Percentiles rank a stretch among this genome's conserved stretches.
phyloP scores from a whole-genome alignment of 1,284 basidiomycete species.

The Tranzscheliella williamsii region DNA sequence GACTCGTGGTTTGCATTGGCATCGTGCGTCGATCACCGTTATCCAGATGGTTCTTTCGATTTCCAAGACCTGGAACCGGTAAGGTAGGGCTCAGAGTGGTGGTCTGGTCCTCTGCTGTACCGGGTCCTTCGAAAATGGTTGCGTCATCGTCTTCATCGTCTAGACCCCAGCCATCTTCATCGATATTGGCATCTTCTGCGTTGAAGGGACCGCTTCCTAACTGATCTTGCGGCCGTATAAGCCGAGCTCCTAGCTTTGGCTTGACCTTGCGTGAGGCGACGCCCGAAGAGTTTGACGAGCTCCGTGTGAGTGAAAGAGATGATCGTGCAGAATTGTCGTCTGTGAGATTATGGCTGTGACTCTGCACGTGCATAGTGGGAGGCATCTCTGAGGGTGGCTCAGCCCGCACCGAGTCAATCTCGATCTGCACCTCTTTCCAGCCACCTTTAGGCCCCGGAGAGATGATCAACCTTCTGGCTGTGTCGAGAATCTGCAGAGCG shows the following conservation, averaged over 20 bases:
- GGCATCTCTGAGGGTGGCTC: background rate
- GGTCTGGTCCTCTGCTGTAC: background rate
- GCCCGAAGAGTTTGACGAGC: slow-evolving; percentile 19
- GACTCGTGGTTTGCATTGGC: too few species aligned
- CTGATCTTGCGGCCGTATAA: slow-evolving; percentile 44
- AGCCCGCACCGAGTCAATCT: background rate
- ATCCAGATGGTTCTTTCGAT: too few species aligned
- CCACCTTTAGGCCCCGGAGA: slow-evolving; percentile 12
- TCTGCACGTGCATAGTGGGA: background rate
- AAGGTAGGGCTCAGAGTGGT: background rate
- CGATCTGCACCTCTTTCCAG: slow-evolving; percentile 29
- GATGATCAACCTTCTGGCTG: slow-evolving; percentile 19
- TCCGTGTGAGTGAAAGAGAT: slow-evolving; percentile 17
- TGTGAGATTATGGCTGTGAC: background rate
- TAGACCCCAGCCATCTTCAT: slow-evolving; percentile 43
- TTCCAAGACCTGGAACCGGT: background rate
- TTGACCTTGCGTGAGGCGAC: slow-evolving; percentile 14
- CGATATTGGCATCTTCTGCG: slow-evolving; percentile 23
- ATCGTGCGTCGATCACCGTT: too few species aligned
- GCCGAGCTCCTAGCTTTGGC: slow-evolving; percentile 39
- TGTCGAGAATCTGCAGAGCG: slow-evolving; percentile 19
- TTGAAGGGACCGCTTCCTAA: slow-evolving; percentile 49
- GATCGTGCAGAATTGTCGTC: background rate
- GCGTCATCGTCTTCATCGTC: slow-evolving; percentile 34
- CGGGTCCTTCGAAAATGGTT: background rate